Evolutionary conservation across 805 yeast genomes (phyloP).

Genomic region (Blastobotrys mokoenaii): DNA sequence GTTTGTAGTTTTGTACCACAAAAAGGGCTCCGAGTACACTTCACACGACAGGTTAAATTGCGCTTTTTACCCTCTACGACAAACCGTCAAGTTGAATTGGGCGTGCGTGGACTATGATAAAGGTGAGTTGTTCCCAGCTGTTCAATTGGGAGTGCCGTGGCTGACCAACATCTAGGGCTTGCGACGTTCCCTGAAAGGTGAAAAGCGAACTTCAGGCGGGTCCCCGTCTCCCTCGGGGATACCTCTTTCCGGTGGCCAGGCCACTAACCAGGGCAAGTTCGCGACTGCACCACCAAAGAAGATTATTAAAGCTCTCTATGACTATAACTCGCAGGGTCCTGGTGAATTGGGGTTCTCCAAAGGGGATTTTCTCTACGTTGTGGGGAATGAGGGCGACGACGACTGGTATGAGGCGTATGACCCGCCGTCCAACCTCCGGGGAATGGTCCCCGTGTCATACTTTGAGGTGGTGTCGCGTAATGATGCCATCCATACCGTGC

Average conservation of each 20-base stretch:
- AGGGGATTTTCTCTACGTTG: constrained; percentile 87
- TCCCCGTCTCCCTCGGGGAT: not conserved
- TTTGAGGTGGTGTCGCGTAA: constrained; percentile 59
- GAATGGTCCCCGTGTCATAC: constrained; percentile 79
- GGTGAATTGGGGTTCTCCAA: constrained; percentile 70
- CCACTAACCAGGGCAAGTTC: constrained; percentile 17
- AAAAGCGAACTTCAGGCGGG: constrained; percentile 20
- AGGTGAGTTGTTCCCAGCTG: no score
- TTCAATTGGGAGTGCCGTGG: not conserved
- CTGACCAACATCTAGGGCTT: constrained; percentile 19
- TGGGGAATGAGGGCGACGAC: constrained; percentile 46
- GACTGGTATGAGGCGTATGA: constrained; percentile 84
- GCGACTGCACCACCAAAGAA: constrained; percentile 55
- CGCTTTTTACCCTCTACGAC: no score
- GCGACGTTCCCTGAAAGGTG: constrained; percentile 28
- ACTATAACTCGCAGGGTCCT: constrained; percentile 69
- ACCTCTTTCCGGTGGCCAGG: constrained; percentile 5
- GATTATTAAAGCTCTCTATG: constrained; percentile 74
- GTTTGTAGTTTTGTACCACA: no score
- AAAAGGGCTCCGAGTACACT: no score
- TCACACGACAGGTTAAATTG: no score
- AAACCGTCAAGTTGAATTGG: not conserved
- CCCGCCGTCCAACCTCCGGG: constrained; percentile 67
- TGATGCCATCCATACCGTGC: constrained; percentile 25
- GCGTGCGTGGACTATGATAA: not conserved